Evolutionary conservation across 768 basidiomycete species (phyloP), one percentile per base, ranked within the genome.

Genomic region (Russula compacta): DNA sequence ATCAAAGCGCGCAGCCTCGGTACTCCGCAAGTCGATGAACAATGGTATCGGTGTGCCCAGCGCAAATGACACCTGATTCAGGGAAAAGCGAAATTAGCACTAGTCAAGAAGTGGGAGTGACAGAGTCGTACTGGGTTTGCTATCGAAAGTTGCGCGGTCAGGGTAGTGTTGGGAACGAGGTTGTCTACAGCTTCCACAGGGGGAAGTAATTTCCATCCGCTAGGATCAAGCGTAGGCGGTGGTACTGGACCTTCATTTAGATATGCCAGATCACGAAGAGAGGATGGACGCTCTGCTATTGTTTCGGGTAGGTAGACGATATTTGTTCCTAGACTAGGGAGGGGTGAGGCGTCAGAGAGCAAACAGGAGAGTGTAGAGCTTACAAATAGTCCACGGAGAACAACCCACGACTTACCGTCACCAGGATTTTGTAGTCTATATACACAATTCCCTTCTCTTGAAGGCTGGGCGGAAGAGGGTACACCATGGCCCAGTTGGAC

Each of bases 381-480:
- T 42, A 66, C 66, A 58, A 43, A 54, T 39, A 63, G 35, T 66
- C 64, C 12, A 56, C 47, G 29, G 60, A 47, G 24, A 67, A 56
- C n/a, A 35, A 36, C 12, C 64, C 53, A 15, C 65, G 64, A 4
- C 54, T 49, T 3, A 67, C 48, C 0, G 56, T 58, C 21, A 59
- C 64, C 5, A 59, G 12, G 14, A 67, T 12, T 43, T 67, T 64
- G 42, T 67, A 67, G 15, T 67, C 63, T 39, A 67, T 63, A 29
- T 66, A 64, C 12, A 64, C 6, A n/a, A 53, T 49, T 7, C 64
- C 64, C 33, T 53, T 64, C 47, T 66, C 83, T 1, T 80, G 77
- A 63, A 83, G 84, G 40, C 72, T 79, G 6, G 81, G 79, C 1
- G 83, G 83, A 14, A 82, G 73, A 4, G 71, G 72, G 52, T 78